A percentile compares a stretch with the other conserved stretches of the same genome.
phyloP scores from a whole-genome alignment of 495 filamentous ascomycete species.

The Astrothelium subdiscretum region DNA sequence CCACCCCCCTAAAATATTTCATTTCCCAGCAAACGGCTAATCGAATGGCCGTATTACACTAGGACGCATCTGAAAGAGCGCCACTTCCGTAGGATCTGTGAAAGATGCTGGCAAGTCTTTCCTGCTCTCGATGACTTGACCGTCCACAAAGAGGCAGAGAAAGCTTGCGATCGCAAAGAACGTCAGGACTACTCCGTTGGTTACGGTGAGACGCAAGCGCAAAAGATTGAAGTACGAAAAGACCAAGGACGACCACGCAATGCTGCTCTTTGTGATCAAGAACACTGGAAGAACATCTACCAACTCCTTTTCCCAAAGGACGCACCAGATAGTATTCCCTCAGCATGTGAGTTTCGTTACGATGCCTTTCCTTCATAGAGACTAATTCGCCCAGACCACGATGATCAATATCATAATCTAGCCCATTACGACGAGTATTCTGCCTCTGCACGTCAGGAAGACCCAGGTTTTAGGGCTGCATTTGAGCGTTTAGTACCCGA shows the following conservation, averaged over 20 bases:
- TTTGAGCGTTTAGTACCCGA: neutral
- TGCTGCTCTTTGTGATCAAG: neutral
- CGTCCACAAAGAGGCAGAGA: neutral
- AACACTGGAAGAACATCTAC: neutral
- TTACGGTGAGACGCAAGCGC: neutral
- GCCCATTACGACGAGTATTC: neutral
- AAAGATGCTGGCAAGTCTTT: neutral
- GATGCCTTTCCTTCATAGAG: neutral
- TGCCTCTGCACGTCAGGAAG: neutral
- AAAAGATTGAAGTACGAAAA: neutral
- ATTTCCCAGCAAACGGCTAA: neutral
- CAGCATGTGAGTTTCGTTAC: neutral
- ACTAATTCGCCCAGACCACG: neutral
- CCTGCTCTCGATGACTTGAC: neutral
- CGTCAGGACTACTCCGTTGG: neutral
- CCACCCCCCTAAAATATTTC: neutral
- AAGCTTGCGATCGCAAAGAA: neutral
- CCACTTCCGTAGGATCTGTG: neutral
- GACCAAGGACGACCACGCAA: neutral
- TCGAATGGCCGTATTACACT: neutral
- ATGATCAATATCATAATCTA: neutral
- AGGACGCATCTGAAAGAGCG: neutral
- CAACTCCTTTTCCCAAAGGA: neutral
- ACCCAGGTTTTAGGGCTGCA: neutral
- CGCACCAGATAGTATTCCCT: neutral